Evolutionary conservation across 1,284 basidiomycete species (phyloP).

Genomic region (Pseudozyma pruni): DNA sequence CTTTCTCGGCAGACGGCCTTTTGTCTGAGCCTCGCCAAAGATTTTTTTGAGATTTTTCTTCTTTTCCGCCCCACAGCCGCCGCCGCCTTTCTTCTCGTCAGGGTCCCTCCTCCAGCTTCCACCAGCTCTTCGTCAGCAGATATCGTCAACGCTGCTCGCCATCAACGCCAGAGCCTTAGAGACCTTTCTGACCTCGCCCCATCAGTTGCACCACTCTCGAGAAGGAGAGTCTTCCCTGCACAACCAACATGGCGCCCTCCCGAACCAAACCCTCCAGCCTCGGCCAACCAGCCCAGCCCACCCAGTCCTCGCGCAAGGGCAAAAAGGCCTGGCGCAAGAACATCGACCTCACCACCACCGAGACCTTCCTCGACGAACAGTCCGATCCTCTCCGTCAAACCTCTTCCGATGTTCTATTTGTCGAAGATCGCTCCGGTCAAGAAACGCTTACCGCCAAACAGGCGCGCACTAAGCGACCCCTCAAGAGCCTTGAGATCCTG

Average conservation of each 20-base stretch:
- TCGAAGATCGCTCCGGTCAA: conserved; percentile 70
- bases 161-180: not conserved
- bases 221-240: no score
- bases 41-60: conserved; percentile 3
- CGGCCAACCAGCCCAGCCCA: conserved; percentile 65
- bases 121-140: no score
- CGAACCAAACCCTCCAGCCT: conserved; percentile 23
- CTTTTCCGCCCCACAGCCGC: not conserved
- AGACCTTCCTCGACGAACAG: conserved; percentile 55
- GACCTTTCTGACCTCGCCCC: no score
- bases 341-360: conserved; percentile 55
- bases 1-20: conserved; percentile 10
- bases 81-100: not conserved
- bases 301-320: conserved; percentile 83
- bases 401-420: conserved; percentile 33
- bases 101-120: conserved; percentile 3
- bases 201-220: no score
- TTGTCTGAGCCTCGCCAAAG: not conserved
- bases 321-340: conserved; percentile 94
- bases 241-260: conserved; percentile 30
- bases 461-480: conserved; percentile 69
- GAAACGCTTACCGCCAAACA: conserved; percentile 44
- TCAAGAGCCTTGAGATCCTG: conserved; percentile 85
- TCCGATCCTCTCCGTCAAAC: conserved; percentile 45
- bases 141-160: not conserved